Conservation (phyloP, 208 protist species). For the Trypanosoma congolense region DNA sequence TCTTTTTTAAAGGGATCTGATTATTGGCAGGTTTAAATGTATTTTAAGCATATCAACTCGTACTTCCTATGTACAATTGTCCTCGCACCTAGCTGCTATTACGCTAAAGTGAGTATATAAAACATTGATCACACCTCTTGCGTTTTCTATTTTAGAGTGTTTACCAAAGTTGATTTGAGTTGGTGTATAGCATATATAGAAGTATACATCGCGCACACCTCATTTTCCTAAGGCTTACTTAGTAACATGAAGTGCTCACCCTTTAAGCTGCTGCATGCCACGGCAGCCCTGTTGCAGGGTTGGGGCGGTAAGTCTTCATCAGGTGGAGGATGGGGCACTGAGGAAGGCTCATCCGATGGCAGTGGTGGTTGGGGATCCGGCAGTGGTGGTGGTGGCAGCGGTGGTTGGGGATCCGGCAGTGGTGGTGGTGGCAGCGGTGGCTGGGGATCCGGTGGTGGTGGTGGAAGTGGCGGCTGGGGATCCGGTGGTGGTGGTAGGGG, state of each 20-base stretch:
- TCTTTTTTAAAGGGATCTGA: too few relatives aligned
- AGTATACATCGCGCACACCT: neutral
- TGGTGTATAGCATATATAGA: too few relatives aligned
- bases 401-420: conserved; percentile 17
- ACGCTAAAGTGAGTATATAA: too few relatives aligned
- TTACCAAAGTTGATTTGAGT: too few relatives aligned
- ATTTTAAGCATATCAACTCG: too few relatives aligned
- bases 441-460: conserved; percentile 19
- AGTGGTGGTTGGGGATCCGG: conserved; percentile 14
- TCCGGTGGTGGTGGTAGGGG: conserved; percentile 14
- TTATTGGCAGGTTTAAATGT: too few relatives aligned
- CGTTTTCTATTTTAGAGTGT: too few relatives aligned
- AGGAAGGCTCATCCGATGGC: conserved; percentile 14
- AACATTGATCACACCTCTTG: too few relatives aligned
- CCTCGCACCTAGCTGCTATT: too few relatives aligned
- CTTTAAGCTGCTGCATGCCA: conserved; percentile 29
- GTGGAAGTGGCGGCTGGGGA: conserved; percentile 24
- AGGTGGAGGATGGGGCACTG: conserved; percentile 28
- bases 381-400: conserved; percentile 7
- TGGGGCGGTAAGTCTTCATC: conserved; percentile 43
- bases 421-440: conserved; percentile 24
- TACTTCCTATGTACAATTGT: too few relatives aligned
- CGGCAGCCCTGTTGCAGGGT: conserved; percentile 37
- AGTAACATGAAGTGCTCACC: conserved; percentile 42
- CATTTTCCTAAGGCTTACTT: conserved; percentile 8